These are phyloP conservation scores for Scheffersomyces lignosus DNA, from an alignment of 805 yeast genomes.

Conservation along the genomic window DNA sequence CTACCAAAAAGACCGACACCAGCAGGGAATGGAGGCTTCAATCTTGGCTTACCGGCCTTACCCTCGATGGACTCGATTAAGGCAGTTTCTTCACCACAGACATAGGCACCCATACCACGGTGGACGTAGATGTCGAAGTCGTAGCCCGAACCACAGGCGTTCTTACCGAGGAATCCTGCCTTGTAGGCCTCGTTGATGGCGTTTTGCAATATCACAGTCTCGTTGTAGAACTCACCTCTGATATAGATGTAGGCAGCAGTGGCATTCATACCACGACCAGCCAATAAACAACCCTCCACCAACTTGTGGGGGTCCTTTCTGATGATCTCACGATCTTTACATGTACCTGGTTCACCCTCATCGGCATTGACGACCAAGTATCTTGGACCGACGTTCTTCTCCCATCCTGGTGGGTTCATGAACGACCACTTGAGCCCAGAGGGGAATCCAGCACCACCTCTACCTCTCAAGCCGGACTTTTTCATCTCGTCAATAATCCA, in stretches of 20 bases:
- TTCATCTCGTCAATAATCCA: conserved; percentile 91
- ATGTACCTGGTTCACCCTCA: conserved; percentile 94
- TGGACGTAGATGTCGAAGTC: conserved; percentile 81
- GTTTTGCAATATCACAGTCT: conserved; percentile 67
- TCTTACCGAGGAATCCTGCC: conserved; percentile 76
- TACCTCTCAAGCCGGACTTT: conserved; percentile 81
- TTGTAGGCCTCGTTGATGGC: conserved; percentile 88
- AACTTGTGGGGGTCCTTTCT: conserved; percentile 91
- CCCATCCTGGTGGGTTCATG: conserved; percentile 97
- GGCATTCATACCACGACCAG: conserved; percentile 92
- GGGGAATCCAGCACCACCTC: conserved; percentile 95
- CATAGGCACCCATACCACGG: conserved; percentile 92
- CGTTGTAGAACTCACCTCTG: conserved; percentile 88
- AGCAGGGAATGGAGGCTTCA: conserved; percentile 94
- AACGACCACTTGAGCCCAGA: conserved; percentile 90
- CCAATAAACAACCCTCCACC: conserved; percentile 86
- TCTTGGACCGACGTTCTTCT: conserved; percentile 84
- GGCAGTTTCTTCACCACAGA: conserved; percentile 92
- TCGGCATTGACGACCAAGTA: conserved; percentile 89
- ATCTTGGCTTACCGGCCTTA: conserved; percentile 90
- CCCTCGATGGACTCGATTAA: conserved; percentile 87
- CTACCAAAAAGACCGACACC: conserved; percentile 91
- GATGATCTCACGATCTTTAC: conserved; percentile 89
- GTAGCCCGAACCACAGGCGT: conserved; percentile 87
- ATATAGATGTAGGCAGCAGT: conserved; percentile 90